These are phyloP conservation scores for Phyllosticta ampelicida DNA, from an alignment of 2,329 filamentous ascomycete genomes.

Conservation along the genomic window DNA sequence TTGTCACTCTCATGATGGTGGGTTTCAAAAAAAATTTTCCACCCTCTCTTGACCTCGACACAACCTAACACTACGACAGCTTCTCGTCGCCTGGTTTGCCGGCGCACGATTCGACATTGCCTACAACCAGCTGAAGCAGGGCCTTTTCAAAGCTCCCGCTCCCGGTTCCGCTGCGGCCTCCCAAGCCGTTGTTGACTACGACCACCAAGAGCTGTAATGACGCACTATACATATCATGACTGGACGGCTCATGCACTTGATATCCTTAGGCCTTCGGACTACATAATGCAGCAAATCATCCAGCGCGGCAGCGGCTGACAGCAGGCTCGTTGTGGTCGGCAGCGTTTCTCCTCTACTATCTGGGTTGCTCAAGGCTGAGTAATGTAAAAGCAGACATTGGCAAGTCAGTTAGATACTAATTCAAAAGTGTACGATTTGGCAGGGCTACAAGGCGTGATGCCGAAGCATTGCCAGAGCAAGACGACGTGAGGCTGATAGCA, in stretches of 20 bases:
- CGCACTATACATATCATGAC: slow-evolving; percentile 2
- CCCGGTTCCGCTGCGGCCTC: slow-evolving; percentile 1
- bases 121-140: slow-evolving; percentile 44
- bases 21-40: slow-evolving; percentile 20
- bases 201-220: slow-evolving; percentile 17
- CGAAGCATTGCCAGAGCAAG: no score
- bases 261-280: not conserved
- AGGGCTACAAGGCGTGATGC: not conserved
- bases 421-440: slow-evolving; percentile 5
- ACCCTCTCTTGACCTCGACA: slow-evolving; percentile 8
- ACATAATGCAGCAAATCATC: not conserved
- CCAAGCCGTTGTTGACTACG: slow-evolving; percentile 14
- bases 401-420: not conserved
- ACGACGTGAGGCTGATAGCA: slow-evolving; percentile 48
- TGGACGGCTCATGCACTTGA: not conserved
- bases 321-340: not conserved
- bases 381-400: not conserved
- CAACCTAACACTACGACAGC: not conserved
- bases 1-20: slow-evolving; percentile 75
- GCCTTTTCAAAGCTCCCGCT: slow-evolving; percentile 5
- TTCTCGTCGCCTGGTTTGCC: slow-evolving; percentile 65
- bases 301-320: not conserved
- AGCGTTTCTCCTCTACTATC: not conserved
- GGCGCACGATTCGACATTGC: slow-evolving; percentile 75
- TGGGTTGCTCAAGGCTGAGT: not conserved